Conservation (phyloP, 2,329 filamentous ascomycete species). For the Ophiostoma sp. region DNA sequence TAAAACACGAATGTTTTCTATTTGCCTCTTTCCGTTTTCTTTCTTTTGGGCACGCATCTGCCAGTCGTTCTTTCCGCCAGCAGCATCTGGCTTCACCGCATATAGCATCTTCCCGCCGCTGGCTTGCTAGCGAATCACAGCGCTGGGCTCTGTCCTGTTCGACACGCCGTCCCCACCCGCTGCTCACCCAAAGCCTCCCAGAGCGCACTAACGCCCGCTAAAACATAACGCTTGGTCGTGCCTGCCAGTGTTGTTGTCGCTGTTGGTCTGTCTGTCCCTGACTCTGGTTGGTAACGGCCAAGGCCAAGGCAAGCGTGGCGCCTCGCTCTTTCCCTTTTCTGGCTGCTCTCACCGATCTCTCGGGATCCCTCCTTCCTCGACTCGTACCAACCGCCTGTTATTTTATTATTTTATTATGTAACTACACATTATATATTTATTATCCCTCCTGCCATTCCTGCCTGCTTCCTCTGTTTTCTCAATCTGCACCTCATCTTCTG, state of each 20-base stretch:
- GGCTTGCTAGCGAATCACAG: neutral
- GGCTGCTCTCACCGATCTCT: slow-evolving; percentile 9
- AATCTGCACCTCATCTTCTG: neutral
- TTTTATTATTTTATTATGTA: neutral
- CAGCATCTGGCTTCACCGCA: neutral
- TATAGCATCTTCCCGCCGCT: neutral
- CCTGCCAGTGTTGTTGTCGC: neutral
- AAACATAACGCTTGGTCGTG: neutral
- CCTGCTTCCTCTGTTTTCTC: neutral
- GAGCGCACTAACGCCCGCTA: neutral
- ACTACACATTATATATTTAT: neutral
- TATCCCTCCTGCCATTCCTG: neutral
- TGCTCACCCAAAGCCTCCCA: neutral
- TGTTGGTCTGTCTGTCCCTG: neutral
- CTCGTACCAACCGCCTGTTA: neutral
- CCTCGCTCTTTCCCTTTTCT: slow-evolving; percentile 3
- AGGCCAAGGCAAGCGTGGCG: neutral
- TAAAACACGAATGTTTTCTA: neutral
- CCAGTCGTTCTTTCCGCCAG: neutral
- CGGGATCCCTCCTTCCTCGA: slow-evolving; percentile 2
- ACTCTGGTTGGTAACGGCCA: neutral
- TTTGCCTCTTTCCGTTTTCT: neutral
- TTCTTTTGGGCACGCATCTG: neutral
- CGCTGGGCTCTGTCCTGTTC: neutral
- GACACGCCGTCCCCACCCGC: slow-evolving; percentile 2